Evolutionary conservation across 345 rosid species (phyloP).

Genomic region (Salix caprea): DNA sequence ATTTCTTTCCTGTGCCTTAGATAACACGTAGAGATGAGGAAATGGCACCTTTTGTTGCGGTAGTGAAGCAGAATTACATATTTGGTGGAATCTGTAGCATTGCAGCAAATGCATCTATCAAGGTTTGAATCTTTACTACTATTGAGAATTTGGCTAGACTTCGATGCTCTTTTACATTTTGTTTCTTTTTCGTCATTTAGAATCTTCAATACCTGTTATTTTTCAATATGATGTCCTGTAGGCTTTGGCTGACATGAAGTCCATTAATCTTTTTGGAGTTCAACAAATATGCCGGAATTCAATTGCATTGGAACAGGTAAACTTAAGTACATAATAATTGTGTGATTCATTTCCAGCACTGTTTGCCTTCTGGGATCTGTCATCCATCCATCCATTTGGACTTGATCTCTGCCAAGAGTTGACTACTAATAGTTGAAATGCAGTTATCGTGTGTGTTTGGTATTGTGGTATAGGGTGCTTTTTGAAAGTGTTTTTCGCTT

Average conservation of each 20-base stretch:
- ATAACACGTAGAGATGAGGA: slow-evolving; percentile 94
- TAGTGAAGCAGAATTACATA: slow-evolving; percentile 69
- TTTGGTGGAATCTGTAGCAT: slow-evolving; percentile 92
- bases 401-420: neutral
- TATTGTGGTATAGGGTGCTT: too few species aligned
- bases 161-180: neutral
- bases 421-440: neutral
- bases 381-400: neutral
- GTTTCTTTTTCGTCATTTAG: neutral
- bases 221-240: slow-evolving; percentile 22
- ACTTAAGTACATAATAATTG: neutral
- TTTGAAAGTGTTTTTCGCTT: too few species aligned
- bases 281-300: slow-evolving; percentile 97
- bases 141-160: neutral
- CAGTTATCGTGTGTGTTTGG: neutral
- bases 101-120: slow-evolving; percentile 82
- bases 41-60: slow-evolving; percentile 81
- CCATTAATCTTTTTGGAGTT: slow-evolving; percentile 94
- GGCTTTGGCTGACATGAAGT: slow-evolving; percentile 83
- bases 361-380: neutral
- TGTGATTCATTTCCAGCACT: neutral
- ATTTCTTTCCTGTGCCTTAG: slow-evolving; percentile 27
- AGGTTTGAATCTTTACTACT: slow-evolving; percentile 46
- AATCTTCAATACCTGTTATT: neutral
- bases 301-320: slow-evolving; percentile 94